Base-by-base conservation (phyloP, 345 rosid species). In the Balakata baccata region DNA sequence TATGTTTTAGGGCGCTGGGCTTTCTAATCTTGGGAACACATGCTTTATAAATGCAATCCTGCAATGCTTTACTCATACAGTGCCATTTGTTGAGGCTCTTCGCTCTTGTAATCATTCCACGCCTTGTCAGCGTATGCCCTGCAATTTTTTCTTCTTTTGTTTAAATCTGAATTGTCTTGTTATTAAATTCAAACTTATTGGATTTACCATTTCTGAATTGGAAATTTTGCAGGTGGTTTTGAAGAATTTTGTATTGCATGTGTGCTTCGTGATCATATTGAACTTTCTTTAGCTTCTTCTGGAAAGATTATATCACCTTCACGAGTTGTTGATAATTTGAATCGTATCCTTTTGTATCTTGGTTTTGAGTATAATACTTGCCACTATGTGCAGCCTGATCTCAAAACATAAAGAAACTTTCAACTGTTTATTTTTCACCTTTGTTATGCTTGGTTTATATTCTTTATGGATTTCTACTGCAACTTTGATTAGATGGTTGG, bases 11-110 rank as follows among this genome's bases (percentile, higher is more conserved):
- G 99, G 97, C 29, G 92, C 92, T 38, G 99, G 97, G 53, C 87
- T 96, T 60, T 69, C 11, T 22, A 96, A 96, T 82, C 73, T 87
- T 61, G 99, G 98, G 14, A 90, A 91, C 75, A 90, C 91, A 2
- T 96, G 99, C 82, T 96, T 89, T 71, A 68, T 96, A 41, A 96
- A 96, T 74, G 89, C 94, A 7, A 85, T 93, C 45, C 77, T 96
- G 77, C 99, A 96, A 72, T 93, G 99, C 78, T 76, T 96, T 59
- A 91, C 97, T 11, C 99, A 96, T 68, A 90, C 98, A 0, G 90
- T 93, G 72, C 92, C 93, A 0, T 76, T 93, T 66, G 81, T 93
- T 52, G 77, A 82, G 75, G 86, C 82, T 66, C 89, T 96, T 67
- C 79, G 70, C 29, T 70, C 86, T 43, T 86, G 34, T 57, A 74